Evolutionary conservation across 2,329 filamentous ascomycete genomes (phyloP).

Genomic region (Xylaria hypoxylon): DNA sequence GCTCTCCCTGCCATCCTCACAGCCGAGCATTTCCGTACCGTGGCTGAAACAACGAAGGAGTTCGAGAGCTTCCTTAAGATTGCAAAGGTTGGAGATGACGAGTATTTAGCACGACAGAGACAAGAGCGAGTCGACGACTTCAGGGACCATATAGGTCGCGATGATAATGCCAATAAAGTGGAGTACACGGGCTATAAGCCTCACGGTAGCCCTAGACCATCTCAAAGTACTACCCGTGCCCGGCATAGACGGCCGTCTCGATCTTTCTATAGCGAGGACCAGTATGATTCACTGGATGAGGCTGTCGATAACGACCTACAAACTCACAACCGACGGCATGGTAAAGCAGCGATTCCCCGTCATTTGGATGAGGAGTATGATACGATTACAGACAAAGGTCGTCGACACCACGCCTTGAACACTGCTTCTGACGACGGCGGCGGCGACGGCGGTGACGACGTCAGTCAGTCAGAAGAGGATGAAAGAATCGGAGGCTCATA

Average conservation of each 20-base stretch:
- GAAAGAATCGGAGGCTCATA: no score
- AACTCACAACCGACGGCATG: background rate
- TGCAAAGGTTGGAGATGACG: background rate
- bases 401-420: background rate
- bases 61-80: background rate
- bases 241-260: background rate
- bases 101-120: background rate
- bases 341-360: background rate
- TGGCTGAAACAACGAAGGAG: background rate
- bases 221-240: background rate
- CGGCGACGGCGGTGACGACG: no score
- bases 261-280: background rate
- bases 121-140: background rate
- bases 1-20: background rate
- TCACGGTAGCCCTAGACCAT: background rate
- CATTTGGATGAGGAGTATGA: background rate
- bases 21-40: background rate
- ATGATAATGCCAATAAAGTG: background rate
- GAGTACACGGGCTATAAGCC: background rate
- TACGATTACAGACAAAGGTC: background rate
- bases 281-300: background rate
- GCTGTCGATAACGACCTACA: background rate
- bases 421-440: no score
- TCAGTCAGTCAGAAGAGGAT: no score
- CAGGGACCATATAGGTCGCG: background rate